Conservation (phyloP, 768 basidiomycete species). For the Leccinum imitatum region DNA sequence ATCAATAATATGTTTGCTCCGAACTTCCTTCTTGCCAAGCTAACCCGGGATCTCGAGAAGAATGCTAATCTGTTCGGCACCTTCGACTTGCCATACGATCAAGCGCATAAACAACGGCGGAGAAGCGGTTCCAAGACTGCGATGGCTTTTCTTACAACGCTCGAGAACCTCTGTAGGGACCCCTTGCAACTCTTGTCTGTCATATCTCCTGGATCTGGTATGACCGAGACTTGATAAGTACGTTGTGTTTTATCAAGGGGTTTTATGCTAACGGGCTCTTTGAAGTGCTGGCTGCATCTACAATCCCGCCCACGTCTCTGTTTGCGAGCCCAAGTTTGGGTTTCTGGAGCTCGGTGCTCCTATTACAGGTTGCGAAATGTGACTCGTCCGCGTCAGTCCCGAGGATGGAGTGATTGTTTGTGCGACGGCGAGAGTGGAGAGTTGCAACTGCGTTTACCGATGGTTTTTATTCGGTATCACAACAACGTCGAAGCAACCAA, state of each 20-base stretch:
- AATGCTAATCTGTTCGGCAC: constrained; percentile 8
- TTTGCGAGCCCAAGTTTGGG: constrained; percentile 11
- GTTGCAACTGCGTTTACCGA: constrained; percentile 41
- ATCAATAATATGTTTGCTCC: constrained; percentile 36
- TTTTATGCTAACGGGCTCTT: background rate
- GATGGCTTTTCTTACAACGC: constrained; percentile 32
- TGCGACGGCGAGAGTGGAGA: constrained; percentile 35
- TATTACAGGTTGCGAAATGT: constrained; percentile 32
- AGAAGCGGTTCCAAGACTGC: constrained; percentile 41
- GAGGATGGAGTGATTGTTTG: constrained; percentile 24
- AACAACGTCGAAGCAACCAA: constrained; percentile 46
- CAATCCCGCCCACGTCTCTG: constrained; percentile 21
- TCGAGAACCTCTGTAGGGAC: constrained; percentile 25
- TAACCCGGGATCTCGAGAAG: constrained; percentile 34
- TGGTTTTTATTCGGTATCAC: constrained; percentile 44
- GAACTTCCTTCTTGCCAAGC: constrained; percentile 42
- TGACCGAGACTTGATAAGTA: constrained; percentile 42
- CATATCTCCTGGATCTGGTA: constrained; percentile 38
- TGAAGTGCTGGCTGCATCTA: constrained; percentile 38
- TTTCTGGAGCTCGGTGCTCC: constrained; percentile 37
- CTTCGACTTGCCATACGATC: constrained; percentile 35
- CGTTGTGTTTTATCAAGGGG: background rate
- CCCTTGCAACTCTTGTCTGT: constrained; percentile 8
- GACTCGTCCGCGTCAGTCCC: constrained; percentile 26
- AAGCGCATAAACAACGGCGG: constrained; percentile 41